Evolutionary conservation across 2,329 filamentous ascomycete genomes (phyloP).

Genomic region (Colletotrichum phormii): DNA sequence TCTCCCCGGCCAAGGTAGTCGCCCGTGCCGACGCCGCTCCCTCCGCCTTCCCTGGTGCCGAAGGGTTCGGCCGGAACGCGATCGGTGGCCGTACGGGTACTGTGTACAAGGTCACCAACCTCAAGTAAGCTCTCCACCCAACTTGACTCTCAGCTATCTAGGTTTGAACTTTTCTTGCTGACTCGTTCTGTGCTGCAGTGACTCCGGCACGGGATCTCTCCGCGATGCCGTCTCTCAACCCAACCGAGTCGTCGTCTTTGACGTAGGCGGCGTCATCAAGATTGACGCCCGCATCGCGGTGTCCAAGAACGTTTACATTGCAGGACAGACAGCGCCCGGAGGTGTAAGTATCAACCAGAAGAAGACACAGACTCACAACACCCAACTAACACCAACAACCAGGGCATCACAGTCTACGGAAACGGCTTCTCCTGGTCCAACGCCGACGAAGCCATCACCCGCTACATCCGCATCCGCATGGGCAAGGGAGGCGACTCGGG

Average conservation of each 20-base stretch:
- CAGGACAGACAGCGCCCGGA: slow-evolving; percentile 62
- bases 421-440: slow-evolving; percentile 65
- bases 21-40: slow-evolving; percentile 17
- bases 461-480: slow-evolving; percentile 68
- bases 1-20: slow-evolving; percentile 10
- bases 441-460: slow-evolving; percentile 63
- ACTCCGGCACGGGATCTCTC: slow-evolving; percentile 60
- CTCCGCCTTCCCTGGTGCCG: slow-evolving; percentile 61
- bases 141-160: background rate
- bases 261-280: slow-evolving; percentile 61
- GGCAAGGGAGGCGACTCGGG: slow-evolving; percentile 61
- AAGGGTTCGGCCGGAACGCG: slow-evolving; percentile 60
- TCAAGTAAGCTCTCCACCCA: slow-evolving; percentile 44
- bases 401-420: slow-evolving; percentile 64
- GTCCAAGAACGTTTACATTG: slow-evolving; percentile 59
- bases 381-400: background rate
- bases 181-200: slow-evolving; percentile 40
- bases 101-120: slow-evolving; percentile 61
- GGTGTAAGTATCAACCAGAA: slow-evolving; percentile 45
- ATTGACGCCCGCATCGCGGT: slow-evolving; percentile 59
- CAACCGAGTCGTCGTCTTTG: slow-evolving; percentile 62
- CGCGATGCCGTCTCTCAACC: slow-evolving; percentile 60
- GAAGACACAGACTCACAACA: no score
- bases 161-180: background rate
- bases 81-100: slow-evolving; percentile 58